Conservation (phyloP, 768 basidiomycete genomes). For the Terana coerulea region DNA sequence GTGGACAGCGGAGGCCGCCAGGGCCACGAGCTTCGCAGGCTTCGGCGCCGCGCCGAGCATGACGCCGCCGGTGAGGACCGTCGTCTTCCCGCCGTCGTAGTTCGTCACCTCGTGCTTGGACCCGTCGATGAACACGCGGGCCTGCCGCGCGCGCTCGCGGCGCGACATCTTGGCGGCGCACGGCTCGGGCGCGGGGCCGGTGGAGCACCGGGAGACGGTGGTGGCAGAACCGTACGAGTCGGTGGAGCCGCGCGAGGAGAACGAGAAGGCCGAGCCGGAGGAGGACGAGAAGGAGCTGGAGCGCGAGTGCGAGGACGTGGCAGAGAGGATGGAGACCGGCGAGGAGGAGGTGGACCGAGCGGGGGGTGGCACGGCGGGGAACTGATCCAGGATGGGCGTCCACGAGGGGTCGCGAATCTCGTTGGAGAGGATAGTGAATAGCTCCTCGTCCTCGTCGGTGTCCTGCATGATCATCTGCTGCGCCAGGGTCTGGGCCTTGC, state of each 20-base stretch:
- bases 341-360: slow-evolving; percentile 39
- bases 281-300: slow-evolving; percentile 61
- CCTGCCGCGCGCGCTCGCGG: slow-evolving; percentile 64
- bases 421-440: slow-evolving; percentile 73
- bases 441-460: slow-evolving; percentile 63
- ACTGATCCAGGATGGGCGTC: slow-evolving; percentile 62
- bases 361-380: slow-evolving; percentile 39
- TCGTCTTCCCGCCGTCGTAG: slow-evolving; percentile 86
- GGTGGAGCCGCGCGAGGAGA: slow-evolving; percentile 49
- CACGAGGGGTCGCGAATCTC: slow-evolving; percentile 67
- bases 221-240: slow-evolving; percentile 38
- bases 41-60: slow-evolving; percentile 60
- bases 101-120: slow-evolving; percentile 78
- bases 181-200: slow-evolving; percentile 25
- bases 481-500: slow-evolving; percentile 67
- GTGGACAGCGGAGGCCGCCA: slow-evolving; percentile 32
- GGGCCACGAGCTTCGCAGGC: slow-evolving; percentile 17
- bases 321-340: slow-evolving; percentile 37
- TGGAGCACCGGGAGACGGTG: slow-evolving; percentile 36
- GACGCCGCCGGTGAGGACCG: slow-evolving; percentile 82
- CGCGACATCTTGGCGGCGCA: slow-evolving; percentile 51
- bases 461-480: slow-evolving; percentile 75
- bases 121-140: slow-evolving; percentile 69
- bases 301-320: slow-evolving; percentile 51
- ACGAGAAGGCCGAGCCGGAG: slow-evolving; percentile 70